phyloP scores from a whole-genome alignment of 805 yeast genomes.

The Pichia ethanolica region DNA sequence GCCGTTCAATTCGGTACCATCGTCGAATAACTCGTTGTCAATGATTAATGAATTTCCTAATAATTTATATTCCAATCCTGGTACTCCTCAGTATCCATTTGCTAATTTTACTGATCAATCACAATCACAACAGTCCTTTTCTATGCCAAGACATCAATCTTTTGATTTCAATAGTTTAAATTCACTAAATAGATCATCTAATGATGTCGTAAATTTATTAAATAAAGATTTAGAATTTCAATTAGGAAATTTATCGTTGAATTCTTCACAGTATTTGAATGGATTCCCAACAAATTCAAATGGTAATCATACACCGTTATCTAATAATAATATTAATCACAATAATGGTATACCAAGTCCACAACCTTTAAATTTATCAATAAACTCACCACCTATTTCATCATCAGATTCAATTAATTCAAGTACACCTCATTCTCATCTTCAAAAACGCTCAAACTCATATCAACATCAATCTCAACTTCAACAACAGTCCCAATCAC shows the following conservation, averaged over 20 bases:
- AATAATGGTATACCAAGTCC: slow-evolving; percentile 3
- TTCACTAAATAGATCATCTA: slow-evolving; percentile 4
- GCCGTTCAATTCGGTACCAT: neutral
- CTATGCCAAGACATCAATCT: slow-evolving; percentile 3
- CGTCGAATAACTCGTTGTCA: neutral
- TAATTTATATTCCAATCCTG: neutral
- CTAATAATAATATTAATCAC: neutral
- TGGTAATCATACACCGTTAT: slow-evolving; percentile 1
- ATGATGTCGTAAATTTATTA: slow-evolving; percentile 11
- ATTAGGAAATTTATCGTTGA: slow-evolving; percentile 13
- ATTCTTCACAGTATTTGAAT: slow-evolving; percentile 7
- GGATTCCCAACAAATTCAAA: neutral
- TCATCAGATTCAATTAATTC: slow-evolving; percentile 3
- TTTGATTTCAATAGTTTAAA: slow-evolving; percentile 1
- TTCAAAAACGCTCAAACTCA: slow-evolving; percentile 7
- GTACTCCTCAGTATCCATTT: neutral
- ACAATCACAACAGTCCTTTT: neutral
- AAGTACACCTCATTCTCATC: neutral
- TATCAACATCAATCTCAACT: neutral
- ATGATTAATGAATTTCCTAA: neutral
- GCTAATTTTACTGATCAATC: neutral
- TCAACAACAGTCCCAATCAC: neutral
- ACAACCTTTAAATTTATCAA: slow-evolving; percentile 8
- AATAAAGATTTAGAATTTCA: slow-evolving; percentile 18
- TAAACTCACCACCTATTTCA: slow-evolving; percentile 11